Base-by-base conservation (phyloP, 768 basidiomycete species). In the Lactarius sp. region DNA sequence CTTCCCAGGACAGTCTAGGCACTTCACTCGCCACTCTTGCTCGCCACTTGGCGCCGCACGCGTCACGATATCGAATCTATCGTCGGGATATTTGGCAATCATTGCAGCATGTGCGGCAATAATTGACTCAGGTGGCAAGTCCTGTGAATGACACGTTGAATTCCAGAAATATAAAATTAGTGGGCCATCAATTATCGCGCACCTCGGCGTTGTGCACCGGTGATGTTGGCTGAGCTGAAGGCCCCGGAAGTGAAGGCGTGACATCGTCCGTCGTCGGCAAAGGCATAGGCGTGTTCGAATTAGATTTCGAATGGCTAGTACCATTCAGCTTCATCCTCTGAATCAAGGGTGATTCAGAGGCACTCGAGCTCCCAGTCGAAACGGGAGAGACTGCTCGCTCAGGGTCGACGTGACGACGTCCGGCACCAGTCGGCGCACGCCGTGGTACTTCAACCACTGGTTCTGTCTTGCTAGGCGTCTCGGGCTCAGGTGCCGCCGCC, bases 1-100 rank as follows among this genome's bases (percentile, higher is more conserved):
- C 83, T 94, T 96, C 70, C 93, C 93, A 68, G 94, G 94, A 75
- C 94, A 95, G 73, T 97, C 94, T 67, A 85, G 71, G 73, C 94
- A 97, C 74, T 89, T 94, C 71, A 96, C 82, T 18, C 92, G 83
- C 94, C 95, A 98, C 74, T 96, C 94, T 6, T 84, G 81, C 27
- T 78, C 74, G n/a, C 78, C 80, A 13, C 77, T 79, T 50, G 81
- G 77, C 36, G 78, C 78, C 7, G 81, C 76, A 36, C 84, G 81
- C 39, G 85, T 75, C 37, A 90, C 84, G 18, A 90, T 83, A 68
- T 92, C 88, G 68, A 98, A 95, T 63, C 73, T 83, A 73, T 98
- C 95, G 65, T 90, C 82, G 2, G 87, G 86, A 71, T 92, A 95
- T 74, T 80, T 83, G 9, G 76, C 73, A 69, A 87, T 85, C 80